A percentile compares a stretch with the other conserved stretches of the same genome.
Conservation (phyloP, 1,284 basidiomycete genomes). For the Coniferiporia weirii region DNA sequence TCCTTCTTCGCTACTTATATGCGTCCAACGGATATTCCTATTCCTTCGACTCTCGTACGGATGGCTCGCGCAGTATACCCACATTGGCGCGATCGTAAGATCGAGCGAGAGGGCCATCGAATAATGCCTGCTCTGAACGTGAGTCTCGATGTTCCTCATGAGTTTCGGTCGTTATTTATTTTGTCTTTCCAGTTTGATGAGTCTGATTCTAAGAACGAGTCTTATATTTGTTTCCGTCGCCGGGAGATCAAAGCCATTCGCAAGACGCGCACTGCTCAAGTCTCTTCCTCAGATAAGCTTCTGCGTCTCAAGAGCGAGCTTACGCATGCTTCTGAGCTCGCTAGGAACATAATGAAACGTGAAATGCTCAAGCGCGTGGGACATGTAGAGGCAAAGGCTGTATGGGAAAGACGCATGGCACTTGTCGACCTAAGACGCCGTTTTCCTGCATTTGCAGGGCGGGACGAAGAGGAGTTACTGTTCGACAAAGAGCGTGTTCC, state of each 20-base stretch:
- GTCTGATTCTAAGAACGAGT: slow-evolving; percentile 85
- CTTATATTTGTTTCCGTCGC: slow-evolving; percentile 96
- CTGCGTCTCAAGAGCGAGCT: slow-evolving; percentile 78
- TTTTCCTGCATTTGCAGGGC: slow-evolving; percentile 61
- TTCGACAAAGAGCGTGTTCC: slow-evolving; percentile 67
- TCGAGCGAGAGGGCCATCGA: slow-evolving; percentile 68
- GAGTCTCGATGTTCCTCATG: slow-evolving; percentile 16
- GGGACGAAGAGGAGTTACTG: slow-evolving; percentile 79
- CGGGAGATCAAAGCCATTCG: slow-evolving; percentile 92
- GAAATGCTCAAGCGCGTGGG: slow-evolving; percentile 73
- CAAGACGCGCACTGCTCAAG: slow-evolving; percentile 90
- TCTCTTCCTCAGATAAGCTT: slow-evolving; percentile 84
- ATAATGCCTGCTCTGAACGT: slow-evolving; percentile 36
- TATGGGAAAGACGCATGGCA: slow-evolving; percentile 78
- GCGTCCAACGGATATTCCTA: slow-evolving; percentile 58
- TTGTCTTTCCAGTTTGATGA: slow-evolving; percentile 70
- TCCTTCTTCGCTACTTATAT: slow-evolving; percentile 59
- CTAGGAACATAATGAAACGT: slow-evolving; percentile 62
- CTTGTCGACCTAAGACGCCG: slow-evolving; percentile 79
- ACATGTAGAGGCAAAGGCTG: slow-evolving; percentile 50
- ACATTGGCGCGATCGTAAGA: slow-evolving; percentile 76
- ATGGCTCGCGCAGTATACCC: slow-evolving; percentile 71
- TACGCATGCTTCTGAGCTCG: slow-evolving; percentile 65
- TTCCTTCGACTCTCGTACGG: slow-evolving; percentile 48
- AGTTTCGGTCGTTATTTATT: slow-evolving; percentile 5